These are phyloP conservation scores for Linnemannia schmuckeri DNA, from an alignment of 192 early-diverging fungal genomes.

Conservation along the genomic window DNA sequence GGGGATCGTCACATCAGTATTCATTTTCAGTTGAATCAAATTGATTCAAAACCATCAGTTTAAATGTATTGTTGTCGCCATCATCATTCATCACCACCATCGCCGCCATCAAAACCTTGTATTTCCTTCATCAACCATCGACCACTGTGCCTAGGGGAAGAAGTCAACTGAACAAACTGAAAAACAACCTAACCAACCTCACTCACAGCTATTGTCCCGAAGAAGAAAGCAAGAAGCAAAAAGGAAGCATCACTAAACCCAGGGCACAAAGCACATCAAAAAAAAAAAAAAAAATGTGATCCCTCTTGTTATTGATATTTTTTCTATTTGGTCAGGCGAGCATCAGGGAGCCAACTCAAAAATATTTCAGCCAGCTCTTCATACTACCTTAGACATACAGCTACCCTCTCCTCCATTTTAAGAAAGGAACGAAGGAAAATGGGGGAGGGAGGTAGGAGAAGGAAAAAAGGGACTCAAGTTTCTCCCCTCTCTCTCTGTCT, in stretches of 20 bases:
- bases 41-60: neutral
- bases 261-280: neutral
- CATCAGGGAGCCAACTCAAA: constrained; percentile 4
- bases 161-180: neutral
- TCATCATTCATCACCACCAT: neutral
- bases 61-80: neutral
- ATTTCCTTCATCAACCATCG: neutral
- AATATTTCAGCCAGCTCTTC: neutral
- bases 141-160: neutral
- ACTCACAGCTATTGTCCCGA: neutral
- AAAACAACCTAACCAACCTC: neutral
- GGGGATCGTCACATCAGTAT: neutral
- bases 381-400: neutral
- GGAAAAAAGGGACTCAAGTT: neutral
- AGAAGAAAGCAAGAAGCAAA: neutral
- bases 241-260: neutral
- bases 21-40: neutral
- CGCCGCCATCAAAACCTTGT: neutral
- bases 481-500: neutral
- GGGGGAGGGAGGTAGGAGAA: neutral
- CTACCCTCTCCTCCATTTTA: neutral
- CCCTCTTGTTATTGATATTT: neutral
- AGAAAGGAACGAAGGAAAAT: constrained; percentile 4
- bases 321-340: constrained; percentile 10
- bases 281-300: neutral